Evolutionary conservation across 169 alveolate species (phyloP), one percentile per base, ranked within the genome.

Genomic region (Ichthyophthirius multifiliis): DNA sequence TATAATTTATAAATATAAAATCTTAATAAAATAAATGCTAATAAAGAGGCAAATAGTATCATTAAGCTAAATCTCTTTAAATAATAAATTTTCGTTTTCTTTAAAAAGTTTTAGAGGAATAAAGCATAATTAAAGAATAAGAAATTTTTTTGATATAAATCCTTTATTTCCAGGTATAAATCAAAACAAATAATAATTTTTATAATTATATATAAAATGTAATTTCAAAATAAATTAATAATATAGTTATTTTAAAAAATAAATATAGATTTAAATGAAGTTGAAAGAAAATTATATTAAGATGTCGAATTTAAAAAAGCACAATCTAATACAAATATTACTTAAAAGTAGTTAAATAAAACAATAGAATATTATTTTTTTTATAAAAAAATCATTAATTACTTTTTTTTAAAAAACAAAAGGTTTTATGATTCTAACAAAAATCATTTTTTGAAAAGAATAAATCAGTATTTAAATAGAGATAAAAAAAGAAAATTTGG

Each of bases 111-210:
- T 39, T 55, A 55, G 18, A 55, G 34, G 23, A 13, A 20, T 23
- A 27, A 10, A 55, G 34, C 34, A 55, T 16, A 15, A 16, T 39
- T 5, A 35, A 35, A 67, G 77, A 67, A 37, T 13, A 18, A 67
- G 77, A 67, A 67, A 67, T 67, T 67, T 67, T 39, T 67, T 67
- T 23, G 77, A 67, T 15, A 62, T 67, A 2, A 37, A 34, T 37
- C 77, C 77, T 37, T 18, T 67, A 13, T 67, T 34, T 37, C 77
- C 77, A 18, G 77, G 77, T 67, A 67, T 5, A 30, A 41, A 9
- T 9, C 46, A n/a, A n/a, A n/a, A n/a, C n/a, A n/a, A n/a, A n/a
- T n/a, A 35, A 34, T 10, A 35, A 15, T 32, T 35, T 13, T 15
- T 64, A 15, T 32, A 34, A 12, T 3, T 18, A 32, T 27, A 4